Base-by-base conservation (phyloP, 495 filamentous ascomycete species). In the Aeminium ludgeri region DNA sequence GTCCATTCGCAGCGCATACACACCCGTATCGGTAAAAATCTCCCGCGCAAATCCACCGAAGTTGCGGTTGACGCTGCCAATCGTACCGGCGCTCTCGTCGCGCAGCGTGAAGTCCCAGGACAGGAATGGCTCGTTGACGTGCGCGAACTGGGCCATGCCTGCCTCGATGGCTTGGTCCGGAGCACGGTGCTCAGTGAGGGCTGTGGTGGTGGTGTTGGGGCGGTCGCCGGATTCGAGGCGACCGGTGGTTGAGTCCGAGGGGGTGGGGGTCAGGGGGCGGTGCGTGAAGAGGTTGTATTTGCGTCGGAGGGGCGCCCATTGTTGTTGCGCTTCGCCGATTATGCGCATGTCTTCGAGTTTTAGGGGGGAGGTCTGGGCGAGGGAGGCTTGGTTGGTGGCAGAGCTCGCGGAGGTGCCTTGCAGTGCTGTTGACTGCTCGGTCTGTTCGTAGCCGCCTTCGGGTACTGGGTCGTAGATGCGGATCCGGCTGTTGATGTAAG, bases 1-100 rank as follows among this genome's bases (percentile, higher is more conserved):
- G 49, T 82, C 77, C 75, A 82, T 80, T 4, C 74, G 62, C 23
- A 80, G 51, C 3, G 71, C 75, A 52, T 82, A 82, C 2, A 80
- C 73, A 34, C 77, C 77, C 0, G 73, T 79, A 38, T 80, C 77
- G 0, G 77, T 82, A 56, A 81, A 80, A 29, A 82, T 59, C 44
- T 82, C 77, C 0, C 76, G 64, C n/a, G 69, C 74, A 53, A 80
- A 80, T 1, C 76, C 76, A 23, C 58, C 62, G 54, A 79, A 82
- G 46, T 80, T 70, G 36, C 76, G 69, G 48, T 80, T 80, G 3
- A 82, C 75, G 4, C 66, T 72, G 32, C 76, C 74, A 32, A 80
- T 66, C 10, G 53, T 45, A 0, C 36, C 35, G 8, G 37, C 15
- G 34, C 49, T 44, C 38, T 52, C 52, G 17, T 49, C 48, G 37